Evolutionary conservation across 805 yeast genomes (phyloP), one percentile per base, ranked within the genome.

Genomic region (Starmerella apis): DNA sequence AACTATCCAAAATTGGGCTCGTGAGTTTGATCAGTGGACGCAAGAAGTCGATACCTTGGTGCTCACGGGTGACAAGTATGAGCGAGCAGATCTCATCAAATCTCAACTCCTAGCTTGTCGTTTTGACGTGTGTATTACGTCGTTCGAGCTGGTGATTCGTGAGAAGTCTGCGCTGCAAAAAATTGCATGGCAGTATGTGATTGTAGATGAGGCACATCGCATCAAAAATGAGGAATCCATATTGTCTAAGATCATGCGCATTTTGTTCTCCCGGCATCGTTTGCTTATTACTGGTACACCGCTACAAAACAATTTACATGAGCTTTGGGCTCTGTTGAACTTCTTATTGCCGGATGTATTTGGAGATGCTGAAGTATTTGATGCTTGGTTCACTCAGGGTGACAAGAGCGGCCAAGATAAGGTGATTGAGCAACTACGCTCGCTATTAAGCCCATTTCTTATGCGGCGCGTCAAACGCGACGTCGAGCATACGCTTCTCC

Each of bases 131-230:
- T 72, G 90, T 54, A 77, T 92, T 49, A 83, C 96, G 0, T 86
- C 96, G 1, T 92, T 82, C 63, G 97, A 90, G 63, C 83, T 88
- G 79, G 92, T 90, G 8, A 81, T 90, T 37, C 76, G 94, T 50
- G 98, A 90, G 63, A 90, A 90, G 65, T 63, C 85, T 9, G 75
- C 76, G 27, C 71, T 92, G 57, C 84, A 83, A 59, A 86, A 82
- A 62, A 67, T 90, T 48, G 81, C 83, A 47, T 90, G 97, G 97
- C 88, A 90, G 65, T 90, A 90, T 64, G 80, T 90, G 47, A 76
- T 92, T 25, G 87, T 90, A 36, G 98, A 90, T 67, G 96, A 88
- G 65, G 97, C 97, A 2, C 98, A 90, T 66, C 77, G 97, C 63
- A 90, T 90, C 62, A 90, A 90, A 63, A 92, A 92, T 63, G 97